Conservation (phyloP, 306 rosid species). For the Senna tora region DNA sequence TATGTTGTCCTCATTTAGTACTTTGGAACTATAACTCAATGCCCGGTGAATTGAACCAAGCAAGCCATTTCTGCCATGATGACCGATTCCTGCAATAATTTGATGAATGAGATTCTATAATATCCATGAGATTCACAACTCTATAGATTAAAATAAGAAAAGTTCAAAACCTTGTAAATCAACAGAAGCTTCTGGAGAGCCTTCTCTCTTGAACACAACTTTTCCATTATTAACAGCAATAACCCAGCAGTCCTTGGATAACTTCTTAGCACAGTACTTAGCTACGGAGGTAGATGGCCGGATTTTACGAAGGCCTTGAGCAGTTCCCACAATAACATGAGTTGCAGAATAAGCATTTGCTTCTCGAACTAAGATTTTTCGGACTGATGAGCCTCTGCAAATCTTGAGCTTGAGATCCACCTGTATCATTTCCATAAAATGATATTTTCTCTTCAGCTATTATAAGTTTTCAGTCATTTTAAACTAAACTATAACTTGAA, state of each 20-base stretch:
- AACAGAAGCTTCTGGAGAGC: constrained; percentile 33
- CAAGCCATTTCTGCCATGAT: constrained; percentile 47
- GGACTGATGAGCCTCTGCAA: constrained; percentile 76
- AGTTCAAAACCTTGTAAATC: constrained; percentile 57
- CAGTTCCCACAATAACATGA: constrained; percentile 73
- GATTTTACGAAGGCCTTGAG: constrained; percentile 62
- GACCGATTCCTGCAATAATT: constrained; percentile 54
- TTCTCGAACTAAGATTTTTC: constrained; percentile 80
- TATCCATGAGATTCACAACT: constrained; percentile 17
- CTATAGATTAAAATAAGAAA: neutral
- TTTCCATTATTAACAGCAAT: constrained; percentile 86
- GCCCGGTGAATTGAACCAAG: constrained; percentile 54
- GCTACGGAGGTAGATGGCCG: constrained; percentile 78
- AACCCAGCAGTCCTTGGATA: constrained; percentile 64
- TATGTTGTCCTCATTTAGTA: constrained; percentile 47
- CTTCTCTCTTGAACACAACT: constrained; percentile 67
- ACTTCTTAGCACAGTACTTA: constrained; percentile 85
- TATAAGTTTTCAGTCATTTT: neutral
- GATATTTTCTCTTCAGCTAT: neutral
- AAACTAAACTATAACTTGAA: neutral
- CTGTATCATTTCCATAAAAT: constrained; percentile 49
- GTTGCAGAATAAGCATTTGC: constrained; percentile 71
- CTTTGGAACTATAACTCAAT: constrained; percentile 48
- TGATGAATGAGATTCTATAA: constrained; percentile 30
- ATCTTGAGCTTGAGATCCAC: constrained; percentile 92